Percentiles rank a stretch among this genome's conserved stretches.
phyloP scores from a whole-genome alignment of 2,329 filamentous ascomycete species.

The Lizonia empirigonia region DNA sequence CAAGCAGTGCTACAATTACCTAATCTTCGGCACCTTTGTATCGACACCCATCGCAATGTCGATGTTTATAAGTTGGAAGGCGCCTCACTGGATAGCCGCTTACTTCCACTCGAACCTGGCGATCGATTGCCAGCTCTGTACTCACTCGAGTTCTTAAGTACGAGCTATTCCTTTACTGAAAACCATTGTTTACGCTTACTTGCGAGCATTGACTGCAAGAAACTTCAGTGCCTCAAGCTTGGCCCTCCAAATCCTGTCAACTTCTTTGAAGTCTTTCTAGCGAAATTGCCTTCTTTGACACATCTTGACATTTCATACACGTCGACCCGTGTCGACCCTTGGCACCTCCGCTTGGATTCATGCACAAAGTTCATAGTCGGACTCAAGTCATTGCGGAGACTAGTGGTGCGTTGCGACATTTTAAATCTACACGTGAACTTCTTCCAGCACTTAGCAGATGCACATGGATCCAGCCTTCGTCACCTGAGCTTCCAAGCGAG shows the following conservation, averaged over 20 bases:
- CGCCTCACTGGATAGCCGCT: background rate
- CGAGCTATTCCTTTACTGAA: constrained; percentile 16
- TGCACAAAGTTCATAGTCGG: background rate
- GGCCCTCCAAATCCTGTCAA: constrained; percentile 3
- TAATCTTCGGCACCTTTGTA: constrained; percentile 13
- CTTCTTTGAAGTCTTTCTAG: constrained; percentile 17
- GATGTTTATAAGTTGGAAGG: background rate
- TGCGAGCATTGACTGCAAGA: constrained; percentile 16
- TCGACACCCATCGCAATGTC: constrained; percentile 17
- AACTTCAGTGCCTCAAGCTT: constrained; percentile 18
- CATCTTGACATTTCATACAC: constrained; percentile 6
- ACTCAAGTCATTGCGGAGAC: background rate
- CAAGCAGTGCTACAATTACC: constrained; percentile 11
- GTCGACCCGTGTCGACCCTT: constrained; percentile 2
- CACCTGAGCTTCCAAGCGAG: background rate
- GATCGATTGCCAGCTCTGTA: constrained; percentile 19
- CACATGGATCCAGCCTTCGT: background rate
- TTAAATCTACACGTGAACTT: background rate
- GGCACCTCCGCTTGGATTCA: background rate
- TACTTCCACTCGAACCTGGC: constrained; percentile 16
- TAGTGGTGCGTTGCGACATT: background rate
- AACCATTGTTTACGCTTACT: constrained; percentile 15
- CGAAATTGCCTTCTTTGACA: constrained; percentile 4
- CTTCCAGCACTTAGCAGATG: background rate
- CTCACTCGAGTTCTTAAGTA: constrained; percentile 15